Base-by-base conservation (phyloP, 148 eudicot genomes). In the Mesembryanthemum crystallinum region DNA sequence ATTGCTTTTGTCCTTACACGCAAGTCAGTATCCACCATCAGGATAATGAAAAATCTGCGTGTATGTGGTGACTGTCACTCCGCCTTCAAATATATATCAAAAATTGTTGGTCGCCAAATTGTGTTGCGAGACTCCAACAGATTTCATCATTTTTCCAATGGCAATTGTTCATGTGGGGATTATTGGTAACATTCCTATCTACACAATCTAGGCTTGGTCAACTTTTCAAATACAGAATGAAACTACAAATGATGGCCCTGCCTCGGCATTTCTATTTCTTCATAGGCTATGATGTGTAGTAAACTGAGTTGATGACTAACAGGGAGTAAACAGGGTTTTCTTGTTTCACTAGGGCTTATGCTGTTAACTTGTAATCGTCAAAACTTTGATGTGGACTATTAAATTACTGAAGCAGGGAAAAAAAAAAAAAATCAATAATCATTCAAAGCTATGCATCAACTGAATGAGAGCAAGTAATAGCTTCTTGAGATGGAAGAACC, bases 31-130 rank as follows among this genome's bases (percentile, higher is more conserved):
- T 77, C 87, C 65, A 92, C 92, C 14, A 90, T 90, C 54, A 87
- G 97, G 81, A 88, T 92, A 69, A 92, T 92, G 92, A 92, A 92
- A 68, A 90, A 92, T 75, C 80, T 89, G 75, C 77, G 91, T 30
- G 89, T 89, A 55, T 89, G 93, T 80, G 89, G 87, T 49, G 91
- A 88, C 64, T 77, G 97, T 74, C 97, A 91, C 79, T 81, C 82
- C 43, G 94, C 92, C 23, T 89, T 91, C 37, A 73, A 80, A 68
- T 89, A 83, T 76, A 85, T 91, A 60, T 89, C 92, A 24, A 78
- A 71, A 64, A 87, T 91, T 67, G 85, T 85, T 60, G 83, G 87
- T 49, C 76, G 90, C 76, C 84, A 80, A 66, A 89, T 92, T 67
- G 84, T 92, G 69, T 61, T 89, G 76, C 73, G 97, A 32, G 97